Evolutionary conservation across 768 basidiomycete species (phyloP), one percentile per base, ranked within the genome.

Genomic region (Russula abietina): DNA sequence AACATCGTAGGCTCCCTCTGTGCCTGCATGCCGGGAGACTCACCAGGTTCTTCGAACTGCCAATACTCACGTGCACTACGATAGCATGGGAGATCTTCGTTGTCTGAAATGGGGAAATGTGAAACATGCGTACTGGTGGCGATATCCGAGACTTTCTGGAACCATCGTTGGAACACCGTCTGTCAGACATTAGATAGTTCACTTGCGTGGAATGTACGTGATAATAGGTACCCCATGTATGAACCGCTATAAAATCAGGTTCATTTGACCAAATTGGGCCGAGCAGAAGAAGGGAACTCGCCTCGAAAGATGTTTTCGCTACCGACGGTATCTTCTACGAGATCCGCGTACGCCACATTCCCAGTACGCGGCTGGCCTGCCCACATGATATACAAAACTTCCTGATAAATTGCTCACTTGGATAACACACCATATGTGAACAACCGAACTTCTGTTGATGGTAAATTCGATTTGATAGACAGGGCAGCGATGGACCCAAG

Each of bases 101-200:
- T 10, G 50, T 59, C 7, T 4, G 19, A 0, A 17, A 28, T 43
- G 24, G 24, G 24, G 24, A 5, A 26, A 39, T 19, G 6, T 50
- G 52, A 39, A 36, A 4, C 33, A 24, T 16, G 53, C 69, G 57
- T 67, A 81, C 71, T 75, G 80, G 60, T 82, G 82, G 46, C 69
- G 74, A 67, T 83, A 83, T 19, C 81, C 82, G 16, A 80, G 70
- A 36, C 32, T 65, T 56, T 74, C 72, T 32, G 78, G 78, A 49
- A 83, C 71, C 65, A 83, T 76, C 6, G 80, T 81, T 4, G 82
- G 81, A 9, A 83, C 79, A 9, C 81, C 81, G 61, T 83, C 81
- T 80, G 53, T 24, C 10, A 28, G 12, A 19, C 17, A 24, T 50
- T 30, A n/a, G n/a, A 26, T 55, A 28, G 57, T 19, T 32, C 41